phyloP scores from a whole-genome alignment of 2,329 filamentous ascomycete genomes.

The Plectosphaerella cucumerina region DNA sequence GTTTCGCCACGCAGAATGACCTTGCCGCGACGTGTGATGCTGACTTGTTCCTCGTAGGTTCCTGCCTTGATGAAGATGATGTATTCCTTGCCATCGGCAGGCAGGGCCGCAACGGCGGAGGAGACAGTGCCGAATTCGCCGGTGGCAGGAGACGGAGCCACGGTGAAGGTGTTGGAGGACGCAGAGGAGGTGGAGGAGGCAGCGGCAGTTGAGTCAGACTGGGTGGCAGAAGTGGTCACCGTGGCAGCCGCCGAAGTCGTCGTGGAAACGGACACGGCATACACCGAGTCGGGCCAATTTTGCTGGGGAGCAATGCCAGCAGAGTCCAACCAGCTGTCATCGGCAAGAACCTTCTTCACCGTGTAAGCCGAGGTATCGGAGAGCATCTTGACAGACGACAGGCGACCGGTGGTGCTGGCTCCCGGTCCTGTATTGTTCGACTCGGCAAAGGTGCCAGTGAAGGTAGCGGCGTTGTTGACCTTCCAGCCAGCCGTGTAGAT shows the following conservation, averaged over 20 bases:
- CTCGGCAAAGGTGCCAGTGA: constrained; percentile 22
- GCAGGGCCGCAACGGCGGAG: constrained; percentile 37
- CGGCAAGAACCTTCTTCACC: constrained; percentile 18
- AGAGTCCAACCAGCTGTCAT: constrained; percentile 25
- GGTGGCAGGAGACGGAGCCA: constrained; percentile 27
- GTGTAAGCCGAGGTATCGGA: constrained; percentile 13
- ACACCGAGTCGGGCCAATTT: constrained; percentile 22
- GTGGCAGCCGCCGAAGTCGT: not conserved
- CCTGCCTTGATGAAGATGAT: constrained; percentile 37
- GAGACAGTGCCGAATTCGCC: constrained; percentile 35
- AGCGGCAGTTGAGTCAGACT: constrained; percentile 14
- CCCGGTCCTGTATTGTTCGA: constrained; percentile 27
- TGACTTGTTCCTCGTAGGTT: constrained; percentile 57
- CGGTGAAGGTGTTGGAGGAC: not conserved
- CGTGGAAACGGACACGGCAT: constrained; percentile 7
- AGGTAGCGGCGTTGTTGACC: constrained; percentile 16
- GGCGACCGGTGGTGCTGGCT: constrained; percentile 15
- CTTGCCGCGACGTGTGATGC: constrained; percentile 38
- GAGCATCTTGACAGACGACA: constrained; percentile 15
- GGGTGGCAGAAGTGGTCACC: constrained; percentile 10
- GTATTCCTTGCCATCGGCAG: constrained; percentile 32
- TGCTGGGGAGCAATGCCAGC: constrained; percentile 21
- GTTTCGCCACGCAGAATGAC: constrained; percentile 30
- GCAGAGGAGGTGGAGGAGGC: constrained; percentile 6
- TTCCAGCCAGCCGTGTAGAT: constrained; percentile 21